Evolutionary conservation across 805 yeast species (phyloP), one percentile per base, ranked within the genome.

Genomic region (Zygosaccharomyces bailii): DNA sequence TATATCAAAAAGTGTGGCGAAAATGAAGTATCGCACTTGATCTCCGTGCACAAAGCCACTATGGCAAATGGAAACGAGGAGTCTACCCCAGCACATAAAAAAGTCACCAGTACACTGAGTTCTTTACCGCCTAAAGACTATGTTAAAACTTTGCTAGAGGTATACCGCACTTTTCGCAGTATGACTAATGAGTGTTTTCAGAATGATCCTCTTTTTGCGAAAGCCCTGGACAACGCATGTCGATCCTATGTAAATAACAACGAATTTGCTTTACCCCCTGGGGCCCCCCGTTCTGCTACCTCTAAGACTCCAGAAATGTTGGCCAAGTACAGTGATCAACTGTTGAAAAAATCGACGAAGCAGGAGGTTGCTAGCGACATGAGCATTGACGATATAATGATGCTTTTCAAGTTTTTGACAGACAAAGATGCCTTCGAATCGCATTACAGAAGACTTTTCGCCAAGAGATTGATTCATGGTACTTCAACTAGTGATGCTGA

Each of bases 401-500:
- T 82, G 11, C 74, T 93, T 20, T 87, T 93, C 73, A 83, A 82
- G 59, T 91, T 86, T 61, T 75, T 95, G 46, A 89, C 86, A 34
- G 98, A 93, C 63, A 90, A 89, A 65, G 98, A 95, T 70, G 86
- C 93, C 33, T 95, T 93, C 67, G 98, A 93, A 69, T 84, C 83
- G 49, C 85, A 86, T 70, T 93, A 93, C 67, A 81, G 97, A 65
- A 79, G 97, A 51, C 72, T 84, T 60, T 75, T 93, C 55, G 91
- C 98, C 8, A 86, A 84, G 62, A 79, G 99, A 62, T 76, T 93
- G 55, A 90, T 93, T 57, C 84, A 85, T 60, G 85, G 89, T 55
- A 80, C 93, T 14, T 84, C 96, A 2, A 82, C 86, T 35, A 82
- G 88, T 27, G 95, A 86, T 46, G 77, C 80, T 51, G 76, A 78